Percentiles rank a stretch among this genome's conserved stretches.
phyloP scores from a whole-genome alignment of 208 protist species.

The Vickermania ingenoplastis region DNA sequence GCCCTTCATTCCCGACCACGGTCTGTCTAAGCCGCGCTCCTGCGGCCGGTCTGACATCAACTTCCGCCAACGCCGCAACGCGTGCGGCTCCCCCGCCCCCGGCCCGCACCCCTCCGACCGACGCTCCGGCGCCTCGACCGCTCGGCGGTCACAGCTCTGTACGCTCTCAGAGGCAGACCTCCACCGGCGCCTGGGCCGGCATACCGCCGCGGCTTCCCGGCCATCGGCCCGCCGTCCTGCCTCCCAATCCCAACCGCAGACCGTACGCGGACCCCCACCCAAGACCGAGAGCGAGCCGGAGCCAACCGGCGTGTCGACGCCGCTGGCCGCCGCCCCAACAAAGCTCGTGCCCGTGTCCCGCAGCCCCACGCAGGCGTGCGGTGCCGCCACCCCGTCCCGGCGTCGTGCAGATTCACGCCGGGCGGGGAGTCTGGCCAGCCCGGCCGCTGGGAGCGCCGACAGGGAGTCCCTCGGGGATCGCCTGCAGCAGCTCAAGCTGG shows the following conservation, averaged over 20 bases:
- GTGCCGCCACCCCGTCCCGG: neutral
- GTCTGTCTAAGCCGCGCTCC: neutral
- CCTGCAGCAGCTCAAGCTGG: neutral
- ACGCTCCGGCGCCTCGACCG: neutral
- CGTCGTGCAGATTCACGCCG: neutral
- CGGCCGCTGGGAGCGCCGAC: neutral
- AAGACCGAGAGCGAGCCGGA: too few species aligned
- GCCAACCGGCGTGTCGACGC: neutral
- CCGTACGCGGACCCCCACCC: too few species aligned
- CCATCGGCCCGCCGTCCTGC: too few species aligned
- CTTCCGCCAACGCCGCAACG: neutral
- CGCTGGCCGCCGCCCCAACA: neutral
- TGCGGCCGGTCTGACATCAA: neutral
- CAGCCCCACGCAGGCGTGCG: neutral
- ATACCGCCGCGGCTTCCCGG: too few species aligned
- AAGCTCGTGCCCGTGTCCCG: neutral
- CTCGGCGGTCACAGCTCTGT: neutral
- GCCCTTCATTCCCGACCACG: neutral
- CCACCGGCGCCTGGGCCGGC: too few species aligned
- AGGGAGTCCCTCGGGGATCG: neutral
- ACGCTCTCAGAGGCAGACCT: neutral
- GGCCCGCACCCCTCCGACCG: neutral
- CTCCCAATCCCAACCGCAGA: too few species aligned
- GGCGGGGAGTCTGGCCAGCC: neutral
- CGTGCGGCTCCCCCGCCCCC: neutral